Base-by-base conservation (phyloP, 805 yeast genomes). In the Debaryomyces castellii region DNA sequence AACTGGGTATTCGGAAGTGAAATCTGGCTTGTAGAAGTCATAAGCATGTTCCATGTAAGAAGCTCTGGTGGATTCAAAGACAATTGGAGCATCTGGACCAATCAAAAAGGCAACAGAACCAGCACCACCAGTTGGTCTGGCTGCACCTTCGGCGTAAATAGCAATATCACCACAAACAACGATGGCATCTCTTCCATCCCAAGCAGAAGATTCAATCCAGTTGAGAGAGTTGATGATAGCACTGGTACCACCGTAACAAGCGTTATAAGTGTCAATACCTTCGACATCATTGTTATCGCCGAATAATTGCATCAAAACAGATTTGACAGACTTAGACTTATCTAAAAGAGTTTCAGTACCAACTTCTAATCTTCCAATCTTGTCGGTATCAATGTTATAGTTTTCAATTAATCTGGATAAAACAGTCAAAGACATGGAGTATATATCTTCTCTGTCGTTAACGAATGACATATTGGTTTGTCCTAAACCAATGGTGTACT, bases 91-190 rank as follows among this genome's bases (percentile, higher is more conserved):
- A 64, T 94, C 96, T 43, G 98, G 96, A 42, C 99, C 99, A 60
- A 94, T 88, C 66, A 87, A 82, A 64, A 94, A 60, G 37, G 99
- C 99, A 49, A 92, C 95, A 40, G 95, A 79, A 66, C 99, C 99
- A 45, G 96, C 97, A 76, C 99, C 99, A 69, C 99, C 99, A 44
- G 99, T 94, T 63, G 99, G 99, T 79, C 99, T 86, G 46, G 99
- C 99, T 32, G 96, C 86, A 66, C 99, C 99, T 74, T 91, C 82
- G 60, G 91, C 90, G 72, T 94, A 94, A 57, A 94, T 85, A 63
- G 99, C 99, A 68, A 94, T 94, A 71, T 94, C 99, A 71, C 97
- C 98, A 64, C 94, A 84, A 18, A 92, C 96, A 46, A 92, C 99
- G 60, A 94, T 81, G 46, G 98, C 98, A 62, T 92, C 90, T 69